phyloP scores from a whole-genome alignment of 176 grass and related monocot species.

The Eleusine indica region DNA sequence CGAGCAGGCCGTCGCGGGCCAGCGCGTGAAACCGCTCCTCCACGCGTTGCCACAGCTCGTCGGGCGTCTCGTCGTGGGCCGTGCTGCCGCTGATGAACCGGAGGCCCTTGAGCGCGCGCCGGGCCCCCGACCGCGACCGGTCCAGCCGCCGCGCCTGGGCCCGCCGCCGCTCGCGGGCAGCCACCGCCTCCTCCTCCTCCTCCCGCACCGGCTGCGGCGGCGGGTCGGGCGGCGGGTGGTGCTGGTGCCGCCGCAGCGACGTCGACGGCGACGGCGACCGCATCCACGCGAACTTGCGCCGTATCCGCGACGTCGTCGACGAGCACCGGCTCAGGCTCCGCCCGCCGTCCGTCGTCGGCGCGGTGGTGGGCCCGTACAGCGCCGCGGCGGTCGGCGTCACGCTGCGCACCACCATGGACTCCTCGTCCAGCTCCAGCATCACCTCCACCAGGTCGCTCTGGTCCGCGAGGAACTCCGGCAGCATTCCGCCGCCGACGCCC shows the following conservation, averaged over 20 bases:
- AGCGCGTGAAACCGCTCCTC: conserved; percentile 79
- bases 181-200: conserved; percentile 57
- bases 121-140: conserved; percentile 73
- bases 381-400: conserved; percentile 75
- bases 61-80: conserved; percentile 45
- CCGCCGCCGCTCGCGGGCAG: conserved; percentile 69
- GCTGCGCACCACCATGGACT: conserved; percentile 98
- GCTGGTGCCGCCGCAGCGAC: neutral
- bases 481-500: conserved; percentile 43
- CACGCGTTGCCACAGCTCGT: conserved; percentile 75
- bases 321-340: conserved; percentile 74
- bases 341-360: neutral
- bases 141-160: conserved; percentile 64
- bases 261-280: conserved; percentile 57
- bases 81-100: conserved; percentile 81
- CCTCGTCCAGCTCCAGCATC: conserved; percentile 97
- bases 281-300: conserved; percentile 88
- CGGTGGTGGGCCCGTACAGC: conserved; percentile 25
- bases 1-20: conserved; percentile 72
- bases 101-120: conserved; percentile 86
- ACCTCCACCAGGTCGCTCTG: conserved; percentile 97
- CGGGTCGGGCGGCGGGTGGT: neutral
- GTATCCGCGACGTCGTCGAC: conserved; percentile 81
- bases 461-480: conserved; percentile 79
- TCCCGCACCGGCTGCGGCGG: conserved; percentile 29